These are phyloP conservation scores for Saccharomycopsis selenospora DNA, from an alignment of 805 yeast species.

Conservation along the genomic window DNA sequence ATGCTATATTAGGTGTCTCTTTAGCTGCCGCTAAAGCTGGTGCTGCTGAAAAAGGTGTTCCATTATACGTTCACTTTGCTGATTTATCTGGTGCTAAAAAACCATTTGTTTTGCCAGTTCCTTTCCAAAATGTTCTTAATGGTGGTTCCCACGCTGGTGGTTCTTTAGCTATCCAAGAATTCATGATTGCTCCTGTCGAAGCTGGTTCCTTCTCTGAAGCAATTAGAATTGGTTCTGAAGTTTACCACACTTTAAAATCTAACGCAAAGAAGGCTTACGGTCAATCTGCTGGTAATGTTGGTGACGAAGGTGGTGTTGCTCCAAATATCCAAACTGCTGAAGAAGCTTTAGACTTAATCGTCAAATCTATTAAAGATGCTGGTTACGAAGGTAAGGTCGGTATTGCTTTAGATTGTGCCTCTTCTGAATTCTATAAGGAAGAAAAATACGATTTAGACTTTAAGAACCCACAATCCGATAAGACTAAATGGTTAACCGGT, in stretches of 20 bases:
- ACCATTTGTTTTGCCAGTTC: constrained; percentile 95
- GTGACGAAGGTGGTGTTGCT: constrained; percentile 99
- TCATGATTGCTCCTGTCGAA: constrained; percentile 96
- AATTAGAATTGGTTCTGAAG: constrained; percentile 94
- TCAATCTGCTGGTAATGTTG: constrained; percentile 98
- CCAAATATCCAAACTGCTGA: constrained; percentile 92
- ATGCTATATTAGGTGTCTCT: constrained; percentile 97
- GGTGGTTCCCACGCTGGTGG: constrained; percentile 99
- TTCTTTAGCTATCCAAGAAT: constrained; percentile 97
- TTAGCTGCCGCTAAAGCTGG: constrained; percentile 96
- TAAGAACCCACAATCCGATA: constrained; percentile 93
- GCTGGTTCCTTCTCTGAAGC: constrained; percentile 92
- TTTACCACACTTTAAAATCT: constrained; percentile 92
- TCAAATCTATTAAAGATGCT: constrained; percentile 81
- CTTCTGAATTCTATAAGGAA: constrained; percentile 96
- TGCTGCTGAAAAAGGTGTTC: constrained; percentile 91
- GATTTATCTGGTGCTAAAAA: constrained; percentile 58
- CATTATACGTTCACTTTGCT: constrained; percentile 88
- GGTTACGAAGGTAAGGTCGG: constrained; percentile 91
- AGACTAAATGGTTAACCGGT: constrained; percentile 87
- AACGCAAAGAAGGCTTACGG: constrained; percentile 94
- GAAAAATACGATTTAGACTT: constrained; percentile 97
- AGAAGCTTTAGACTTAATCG: constrained; percentile 95
- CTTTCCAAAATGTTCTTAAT: constrained; percentile 97
- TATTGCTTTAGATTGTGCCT: constrained; percentile 94